Base-by-base conservation (phyloP, 2,329 filamentous ascomycete genomes). In the Fusarium succisae region DNA sequence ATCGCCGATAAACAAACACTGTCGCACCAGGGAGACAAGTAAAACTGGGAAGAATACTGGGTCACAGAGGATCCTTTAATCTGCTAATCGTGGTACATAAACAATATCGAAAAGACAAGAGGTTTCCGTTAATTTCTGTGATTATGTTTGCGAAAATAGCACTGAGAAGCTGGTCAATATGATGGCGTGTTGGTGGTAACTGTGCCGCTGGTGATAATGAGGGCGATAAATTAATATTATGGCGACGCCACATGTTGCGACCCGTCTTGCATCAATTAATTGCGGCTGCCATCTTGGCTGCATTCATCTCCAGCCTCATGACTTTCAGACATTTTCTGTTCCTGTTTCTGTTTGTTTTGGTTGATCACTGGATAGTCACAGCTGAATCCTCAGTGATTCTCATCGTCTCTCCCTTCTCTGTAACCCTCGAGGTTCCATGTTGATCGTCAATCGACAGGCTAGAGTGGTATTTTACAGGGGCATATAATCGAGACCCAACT, bases 401-500 rank as follows among this genome's bases (percentile, higher is more conserved):
- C 11, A n/a, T 41, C 51, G 11, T n/a, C 35, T 54, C 51, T 55
- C 24, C 35, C 35, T 41, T 55, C 51, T 24, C 24, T 30, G 20
- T 41, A 39, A 55, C 51, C 51, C 51, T 14, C n/a, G 35, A 28
- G 35, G 41, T 58, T 37, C 55, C 55, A 48, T 28, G 41, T 56
- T 71, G 64, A 72, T 74, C 68, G 72, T 72, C 53, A 74, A 73
- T 74, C 63, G 67, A 26, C 68, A 66, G 61, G 61, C 61, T 53
- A 65, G 54, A 65, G 55, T 58, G 43, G 30, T 10, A 58, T 50
- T 50, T 28, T 58, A 30, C 41, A 28, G 39, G 66, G 65, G 57
- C 6, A n/a, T n/a, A 20, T 54, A 26, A 57, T 43, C 54, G 18
- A 69, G 65, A 64, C 50, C 50, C 20, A 26, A 20, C 67, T 70